Conservation (phyloP, 148 eudicot genomes). For the Camellia japonica region DNA sequence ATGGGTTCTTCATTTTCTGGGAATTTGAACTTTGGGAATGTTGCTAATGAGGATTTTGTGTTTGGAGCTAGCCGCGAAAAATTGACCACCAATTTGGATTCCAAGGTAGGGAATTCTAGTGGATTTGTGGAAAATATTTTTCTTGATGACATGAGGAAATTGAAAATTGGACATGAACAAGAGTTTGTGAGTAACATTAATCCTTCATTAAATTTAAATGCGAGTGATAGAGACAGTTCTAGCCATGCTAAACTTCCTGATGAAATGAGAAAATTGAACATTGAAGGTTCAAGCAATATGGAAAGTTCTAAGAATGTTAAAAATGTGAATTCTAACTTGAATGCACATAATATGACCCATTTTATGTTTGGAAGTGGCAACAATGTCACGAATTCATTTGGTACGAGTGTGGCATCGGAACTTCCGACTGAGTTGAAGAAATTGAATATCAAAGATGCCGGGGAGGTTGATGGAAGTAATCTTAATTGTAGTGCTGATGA, state of each 20-base stretch:
- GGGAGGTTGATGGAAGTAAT: slow-evolving; percentile 16
- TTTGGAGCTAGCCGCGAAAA: slow-evolving; percentile 18
- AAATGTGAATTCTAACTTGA: slow-evolving; percentile 11
- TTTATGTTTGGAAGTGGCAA: slow-evolving; percentile 20
- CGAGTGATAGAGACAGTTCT: slow-evolving; percentile 3
- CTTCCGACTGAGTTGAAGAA: slow-evolving; percentile 58
- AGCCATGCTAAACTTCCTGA: slow-evolving; percentile 25
- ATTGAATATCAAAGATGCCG: slow-evolving; percentile 49
- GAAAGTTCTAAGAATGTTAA: slow-evolving; percentile 19
- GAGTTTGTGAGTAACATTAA: slow-evolving; percentile 12
- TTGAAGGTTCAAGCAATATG: slow-evolving; percentile 27
- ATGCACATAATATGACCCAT: slow-evolving; percentile 13
- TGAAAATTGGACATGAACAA: slow-evolving; percentile 34
- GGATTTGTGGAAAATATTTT: slow-evolving; percentile 28
- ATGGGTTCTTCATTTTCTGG: slow-evolving; percentile 7
- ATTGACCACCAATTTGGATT: slow-evolving; percentile 16
- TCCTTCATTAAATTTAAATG: slow-evolving; percentile 7
- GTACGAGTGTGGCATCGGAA: slow-evolving; percentile 27
- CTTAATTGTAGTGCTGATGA: slow-evolving; percentile 18
- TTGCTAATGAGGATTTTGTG: slow-evolving; percentile 21
- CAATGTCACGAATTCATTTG: slow-evolving; percentile 5
- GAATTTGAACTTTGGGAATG: slow-evolving; percentile 16
- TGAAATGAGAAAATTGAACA: slow-evolving; percentile 48
- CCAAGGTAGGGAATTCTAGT: slow-evolving; percentile 22
- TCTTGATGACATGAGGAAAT: slow-evolving; percentile 45